Evolutionary conservation across 352 stramenopile species (phyloP), one percentile per base, ranked within the genome.

Genomic region (Globisporangium solare): DNA sequence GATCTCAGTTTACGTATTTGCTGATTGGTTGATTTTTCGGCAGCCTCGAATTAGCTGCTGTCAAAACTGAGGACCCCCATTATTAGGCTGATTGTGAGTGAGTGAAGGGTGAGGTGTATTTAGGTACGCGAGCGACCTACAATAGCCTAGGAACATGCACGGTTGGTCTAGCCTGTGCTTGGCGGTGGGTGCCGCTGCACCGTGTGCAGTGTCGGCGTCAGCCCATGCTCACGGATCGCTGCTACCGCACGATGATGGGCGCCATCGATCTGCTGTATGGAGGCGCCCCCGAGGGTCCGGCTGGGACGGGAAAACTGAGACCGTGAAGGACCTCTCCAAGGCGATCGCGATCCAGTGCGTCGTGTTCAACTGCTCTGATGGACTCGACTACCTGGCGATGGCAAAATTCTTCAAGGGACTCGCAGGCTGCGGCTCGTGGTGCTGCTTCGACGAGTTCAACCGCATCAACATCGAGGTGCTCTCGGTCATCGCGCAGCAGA

Each of bases 321-420:
- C 92, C 0, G 89, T 96, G 11, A 98, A 98, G 61, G 92, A 98
- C 73, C 47, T 98, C 15, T 93, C 81, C n/a, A 98, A 98, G 54
- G 92, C 91, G 1, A 96, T 98, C 24, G 92, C 91, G 18, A 97
- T 97, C 54, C 94, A 98, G 68, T 98, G 94, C 54, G 93, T 98
- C 15, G 93, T 98, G 12, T 97, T 96, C 61, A 98, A 98, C 66
- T 98, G 93, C 67, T 97, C 89, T 0, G 79, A 91, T 14, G 86
- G 87, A 2, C 65, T 98, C 2, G 89, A 97, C 55, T 98, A 98
- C 68, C 60, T 96, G 50, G 93, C 92, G 17, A 98, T 97, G 92
- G 93, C 86, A 31, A 98, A 98, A 60, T 97, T 98, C 70, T 98
- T 98, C 67, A 98, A 98, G 59, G 93, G 93, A 0, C 73, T 98